Percentiles rank a stretch among this genome's conserved stretches.
These are phyloP conservation scores for Punica granatum DNA, from an alignment of 345 rosid genomes.

Conservation along the genomic window DNA sequence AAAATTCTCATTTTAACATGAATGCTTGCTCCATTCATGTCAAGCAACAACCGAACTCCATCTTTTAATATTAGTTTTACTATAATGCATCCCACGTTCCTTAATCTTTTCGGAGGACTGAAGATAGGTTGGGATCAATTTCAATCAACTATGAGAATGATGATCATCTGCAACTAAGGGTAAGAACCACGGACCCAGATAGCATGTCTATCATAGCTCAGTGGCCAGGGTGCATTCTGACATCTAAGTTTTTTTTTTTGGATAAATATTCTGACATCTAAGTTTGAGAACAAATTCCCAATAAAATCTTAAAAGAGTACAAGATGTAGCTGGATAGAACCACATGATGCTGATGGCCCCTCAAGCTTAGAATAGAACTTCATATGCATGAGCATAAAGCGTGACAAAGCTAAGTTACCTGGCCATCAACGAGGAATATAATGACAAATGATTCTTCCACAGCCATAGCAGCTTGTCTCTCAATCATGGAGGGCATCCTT, in stretches of 20 bases:
- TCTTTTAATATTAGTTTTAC: not conserved
- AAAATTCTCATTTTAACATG: not conserved
- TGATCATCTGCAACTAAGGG: not conserved
- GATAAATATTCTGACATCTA: not conserved
- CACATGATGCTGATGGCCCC: not conserved
- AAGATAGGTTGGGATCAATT: too few relatives aligned
- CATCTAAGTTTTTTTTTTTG: too few relatives aligned
- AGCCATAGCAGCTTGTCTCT: conserved; percentile 89
- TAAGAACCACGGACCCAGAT: not conserved
- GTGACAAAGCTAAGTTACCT: conserved; percentile 31
- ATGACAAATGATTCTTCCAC: conserved; percentile 77
- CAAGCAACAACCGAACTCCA: not conserved
- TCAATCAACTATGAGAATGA: not conserved
- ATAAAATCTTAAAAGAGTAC: not conserved
- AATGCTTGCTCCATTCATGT: not conserved
- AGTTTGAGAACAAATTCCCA: not conserved
- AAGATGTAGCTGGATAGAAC: not conserved
- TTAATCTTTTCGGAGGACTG: not conserved
- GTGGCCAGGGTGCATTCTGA: not conserved
- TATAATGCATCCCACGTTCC: not conserved
- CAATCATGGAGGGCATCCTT: conserved; percentile 97
- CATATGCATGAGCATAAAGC: not conserved
- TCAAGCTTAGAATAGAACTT: not conserved
- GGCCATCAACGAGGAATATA: conserved; percentile 90
- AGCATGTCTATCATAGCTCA: not conserved